Evolutionary conservation across 129 eudicot species (phyloP), one percentile per base, ranked within the genome.

Genomic region (Artemisia tridentata): DNA sequence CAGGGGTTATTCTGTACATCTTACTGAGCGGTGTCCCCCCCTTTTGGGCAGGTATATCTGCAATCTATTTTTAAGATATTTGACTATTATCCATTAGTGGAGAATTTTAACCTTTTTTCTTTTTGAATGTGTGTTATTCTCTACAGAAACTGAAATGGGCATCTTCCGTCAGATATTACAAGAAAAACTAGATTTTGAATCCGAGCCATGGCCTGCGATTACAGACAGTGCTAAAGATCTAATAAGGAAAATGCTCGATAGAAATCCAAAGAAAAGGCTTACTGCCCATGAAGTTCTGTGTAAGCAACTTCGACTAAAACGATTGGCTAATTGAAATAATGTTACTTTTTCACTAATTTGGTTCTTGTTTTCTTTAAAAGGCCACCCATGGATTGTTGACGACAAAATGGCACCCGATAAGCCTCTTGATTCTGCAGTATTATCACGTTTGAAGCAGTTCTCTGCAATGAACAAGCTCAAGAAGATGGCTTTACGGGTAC

Each of bases 351-450:
- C 3, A 34, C 56, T 43, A 63, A 41, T 14, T 12, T 38, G 31
- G 11, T 64, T 65, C 11, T 63, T 75, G 57, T 23, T 49, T 69
- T 19, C 38, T 60, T 55, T 72, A 31, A 72, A 74, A 92, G 98
- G 96, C 62, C 98, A 92, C 80, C 98, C 98, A 20, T 92, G 98
- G 98, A 92, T 92, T 65, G 86, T 85, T 81, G 98, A 92, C 81
- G 98, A 92, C 78, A 85, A 69, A 61, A 78, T 84, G 65, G 96
- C 92, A 45, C 98, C 98, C 11, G 96, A 92, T 81, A 92, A 81
- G 71, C 98, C 98, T 23, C 96, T 92, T 71, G 96, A 92, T 88
- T 92, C 96, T 69, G 96, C 96, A 10, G 98, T 91, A 45, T 67
- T 91, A 47, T 91, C 97, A 1, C 96, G 97, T 52, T 77, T 91